Evolutionary conservation across 2,329 filamentous ascomycete species (phyloP).

Genomic region (Arthrinium puccinioides): DNA sequence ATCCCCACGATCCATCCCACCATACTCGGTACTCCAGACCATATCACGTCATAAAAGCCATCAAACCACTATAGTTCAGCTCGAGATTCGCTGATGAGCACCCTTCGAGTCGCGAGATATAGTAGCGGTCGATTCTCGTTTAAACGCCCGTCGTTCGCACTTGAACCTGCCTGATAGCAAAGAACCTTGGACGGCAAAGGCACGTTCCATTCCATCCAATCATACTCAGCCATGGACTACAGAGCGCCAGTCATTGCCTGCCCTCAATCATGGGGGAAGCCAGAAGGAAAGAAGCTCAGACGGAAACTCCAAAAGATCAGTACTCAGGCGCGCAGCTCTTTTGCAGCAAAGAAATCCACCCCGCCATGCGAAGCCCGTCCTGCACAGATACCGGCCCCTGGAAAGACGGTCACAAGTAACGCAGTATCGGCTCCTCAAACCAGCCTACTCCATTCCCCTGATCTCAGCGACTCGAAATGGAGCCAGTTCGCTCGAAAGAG

Average conservation of each 20-base stretch:
- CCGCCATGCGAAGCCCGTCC: neutral
- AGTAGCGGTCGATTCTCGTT: too few relatives aligned
- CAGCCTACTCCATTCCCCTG: constrained; percentile 8
- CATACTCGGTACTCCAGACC: too few relatives aligned
- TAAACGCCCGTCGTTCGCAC: too few relatives aligned
- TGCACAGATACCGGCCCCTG: too few relatives aligned
- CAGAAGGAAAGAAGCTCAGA: constrained; percentile 22
- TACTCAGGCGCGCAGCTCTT: constrained; percentile 14
- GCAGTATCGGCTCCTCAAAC: neutral
- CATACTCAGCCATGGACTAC: constrained; percentile 1
- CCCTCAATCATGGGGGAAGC: constrained; percentile 15
- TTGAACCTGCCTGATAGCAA: too few relatives aligned
- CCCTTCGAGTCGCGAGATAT: too few relatives aligned
- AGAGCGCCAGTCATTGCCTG: neutral
- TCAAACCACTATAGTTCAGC: too few relatives aligned
- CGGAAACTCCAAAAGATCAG: constrained; percentile 22
- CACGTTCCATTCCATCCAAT: too few relatives aligned
- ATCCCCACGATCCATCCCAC: too few relatives aligned
- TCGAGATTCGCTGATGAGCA: too few relatives aligned
- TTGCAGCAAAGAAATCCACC: constrained; percentile 12
- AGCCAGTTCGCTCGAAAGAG: constrained; percentile 19
- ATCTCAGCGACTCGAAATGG: constrained; percentile 18
- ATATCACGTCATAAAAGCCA: too few relatives aligned
- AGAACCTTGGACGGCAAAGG: too few relatives aligned
- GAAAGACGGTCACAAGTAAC: neutral